phyloP scores from a whole-genome alignment of 2,329 filamentous ascomycete species.

The Xylariaceae sp. region DNA sequence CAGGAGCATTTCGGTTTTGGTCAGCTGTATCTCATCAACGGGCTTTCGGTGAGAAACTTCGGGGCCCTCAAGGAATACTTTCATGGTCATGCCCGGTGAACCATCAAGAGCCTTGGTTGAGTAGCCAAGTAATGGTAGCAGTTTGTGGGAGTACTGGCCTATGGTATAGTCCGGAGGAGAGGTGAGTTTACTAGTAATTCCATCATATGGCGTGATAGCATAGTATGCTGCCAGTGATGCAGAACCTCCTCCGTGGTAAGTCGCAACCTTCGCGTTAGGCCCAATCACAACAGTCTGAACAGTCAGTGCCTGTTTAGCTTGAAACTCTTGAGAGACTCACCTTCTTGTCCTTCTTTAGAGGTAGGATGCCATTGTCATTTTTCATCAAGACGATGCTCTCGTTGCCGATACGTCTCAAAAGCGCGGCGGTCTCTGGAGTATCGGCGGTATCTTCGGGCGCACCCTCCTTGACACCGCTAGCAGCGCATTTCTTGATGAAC shows the following conservation, averaged over 20 bases:
- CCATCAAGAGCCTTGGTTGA: constrained; percentile 48
- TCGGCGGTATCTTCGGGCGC: constrained; percentile 51
- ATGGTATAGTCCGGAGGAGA: constrained; percentile 47
- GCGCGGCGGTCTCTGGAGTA: constrained; percentile 56
- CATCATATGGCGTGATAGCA: constrained; percentile 68
- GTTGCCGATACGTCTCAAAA: constrained; percentile 62
- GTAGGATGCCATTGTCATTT: constrained; percentile 62
- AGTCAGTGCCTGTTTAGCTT: too few relatives aligned
- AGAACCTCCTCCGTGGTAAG: constrained; percentile 62
- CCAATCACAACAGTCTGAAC: constrained; percentile 50
- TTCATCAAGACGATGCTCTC: constrained; percentile 72
- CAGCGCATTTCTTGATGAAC: constrained; percentile 54
- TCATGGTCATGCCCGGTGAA: constrained; percentile 56
- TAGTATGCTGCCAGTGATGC: constrained; percentile 59
- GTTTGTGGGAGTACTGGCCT: constrained; percentile 61
- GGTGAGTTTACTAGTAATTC: constrained; percentile 54
- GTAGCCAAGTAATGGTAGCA: constrained; percentile 55
- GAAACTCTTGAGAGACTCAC: constrained; percentile 26
- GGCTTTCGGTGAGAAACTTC: constrained; percentile 40
- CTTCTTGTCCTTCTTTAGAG: constrained; percentile 58
- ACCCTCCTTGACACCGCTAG: constrained; percentile 49
- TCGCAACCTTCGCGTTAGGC: constrained; percentile 52
- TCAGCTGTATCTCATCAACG: constrained; percentile 46
- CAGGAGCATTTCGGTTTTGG: constrained; percentile 45
- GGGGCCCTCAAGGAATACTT: constrained; percentile 57